Evolutionary conservation across 768 basidiomycete species (phyloP).

Genomic region (Leccinum boreale): DNA sequence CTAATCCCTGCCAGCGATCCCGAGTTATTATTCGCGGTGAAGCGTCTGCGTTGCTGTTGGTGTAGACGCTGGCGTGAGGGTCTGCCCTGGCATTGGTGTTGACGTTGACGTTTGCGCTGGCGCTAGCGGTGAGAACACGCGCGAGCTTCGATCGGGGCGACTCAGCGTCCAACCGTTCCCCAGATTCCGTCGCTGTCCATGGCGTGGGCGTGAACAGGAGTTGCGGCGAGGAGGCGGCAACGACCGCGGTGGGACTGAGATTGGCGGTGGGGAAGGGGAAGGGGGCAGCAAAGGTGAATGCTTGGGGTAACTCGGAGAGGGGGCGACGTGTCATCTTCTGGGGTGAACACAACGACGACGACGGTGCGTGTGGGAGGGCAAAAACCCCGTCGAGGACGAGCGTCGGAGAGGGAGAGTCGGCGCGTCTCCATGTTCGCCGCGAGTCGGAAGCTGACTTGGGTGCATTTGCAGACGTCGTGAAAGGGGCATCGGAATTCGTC

Average conservation of each 20-base stretch:
- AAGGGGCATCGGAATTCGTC: background rate
- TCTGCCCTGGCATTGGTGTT: background rate
- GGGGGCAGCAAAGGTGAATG: background rate
- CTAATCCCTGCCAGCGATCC: background rate
- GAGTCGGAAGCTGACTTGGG: background rate
- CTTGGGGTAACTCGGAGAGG: background rate
- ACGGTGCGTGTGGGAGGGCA: constrained; percentile 4
- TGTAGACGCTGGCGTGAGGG: background rate
- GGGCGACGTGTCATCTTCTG: background rate
- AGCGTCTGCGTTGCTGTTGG: background rate
- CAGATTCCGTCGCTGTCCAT: fast-evolving
- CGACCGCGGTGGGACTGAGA: background rate
- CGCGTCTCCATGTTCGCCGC: background rate
- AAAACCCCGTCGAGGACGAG: constrained; percentile 23
- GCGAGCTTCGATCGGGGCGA: constrained; percentile 24
- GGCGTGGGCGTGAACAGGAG: background rate
- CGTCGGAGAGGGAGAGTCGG: constrained; percentile 12
- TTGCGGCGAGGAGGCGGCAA: too few species aligned
- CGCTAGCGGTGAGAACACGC: constrained; percentile 7
- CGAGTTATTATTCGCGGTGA: background rate
- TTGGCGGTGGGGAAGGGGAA: background rate
- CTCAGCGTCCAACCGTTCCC: background rate
- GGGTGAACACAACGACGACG: background rate
- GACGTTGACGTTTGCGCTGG: background rate
- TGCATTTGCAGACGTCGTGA: background rate